Base-by-base conservation (phyloP, 805 yeast species). In the Kodamaea laetipori region DNA sequence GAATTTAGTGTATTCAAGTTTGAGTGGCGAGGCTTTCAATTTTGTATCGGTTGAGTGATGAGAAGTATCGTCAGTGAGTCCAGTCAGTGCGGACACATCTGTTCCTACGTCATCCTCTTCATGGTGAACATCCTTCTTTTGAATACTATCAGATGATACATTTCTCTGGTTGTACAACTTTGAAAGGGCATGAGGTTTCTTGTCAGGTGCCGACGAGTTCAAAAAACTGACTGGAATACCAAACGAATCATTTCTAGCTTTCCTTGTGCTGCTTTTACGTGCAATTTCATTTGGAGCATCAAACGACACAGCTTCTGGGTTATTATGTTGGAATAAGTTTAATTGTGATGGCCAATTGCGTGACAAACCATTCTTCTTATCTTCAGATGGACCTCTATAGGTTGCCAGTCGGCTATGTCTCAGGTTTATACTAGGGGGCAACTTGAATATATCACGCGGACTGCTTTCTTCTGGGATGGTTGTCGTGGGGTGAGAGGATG, bases 311-410 rank as follows among this genome's bases (percentile, higher is more conserved):
- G 67, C 44, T 10, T 67, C 74, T 12, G 56, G 53, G 34, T 66
- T 66, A 25, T 56, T 43, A 23, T 68, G 68, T 1, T 68, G 63
- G 24, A 78, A 66, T 8, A 81, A 61, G 28, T 71, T 70, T 53
- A 81, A 56, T 56, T 82, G 87, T 0, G 85, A 79, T 0, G 86
- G 86, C 39, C 77, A 59, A 21, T 64, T 61, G 34, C 53, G 49
- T 8, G 50, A 23, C 24, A 36, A 32, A 4, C 37, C 35, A 2
- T 35, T 43, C 3, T 41, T 34, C 32, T 41, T 40, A 7, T 28
- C 39, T 6, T 41, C 45, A 4, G 39, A 17, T 3, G 38, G 42
- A 10, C 34, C 34, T 15, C 34, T 17, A 6, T 37, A 23, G 6
- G 40, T 25, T 2, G 40, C 40, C 37, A 24, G 37, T 26, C 43